Conservation (phyloP, 352 stramenopile genomes). For the Pythium rishiriense region DNA sequence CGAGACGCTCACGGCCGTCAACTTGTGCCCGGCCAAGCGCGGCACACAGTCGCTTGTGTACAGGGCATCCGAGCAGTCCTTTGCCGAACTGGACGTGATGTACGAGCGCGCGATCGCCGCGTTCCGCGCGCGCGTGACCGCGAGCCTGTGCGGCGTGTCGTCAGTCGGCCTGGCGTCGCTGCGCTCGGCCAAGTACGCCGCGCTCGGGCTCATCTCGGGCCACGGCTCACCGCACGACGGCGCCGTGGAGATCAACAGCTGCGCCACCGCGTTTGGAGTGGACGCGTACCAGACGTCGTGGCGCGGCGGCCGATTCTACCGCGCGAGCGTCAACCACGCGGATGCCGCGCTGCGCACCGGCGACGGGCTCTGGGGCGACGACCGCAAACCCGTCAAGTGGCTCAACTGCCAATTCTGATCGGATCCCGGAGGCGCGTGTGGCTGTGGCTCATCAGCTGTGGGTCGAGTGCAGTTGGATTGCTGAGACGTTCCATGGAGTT, state of each 20-base stretch:
- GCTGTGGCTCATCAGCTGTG: too few species aligned
- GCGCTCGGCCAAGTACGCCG: constrained; percentile 2
- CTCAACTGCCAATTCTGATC: constrained; percentile 33
- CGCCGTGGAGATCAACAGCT: constrained; percentile 33
- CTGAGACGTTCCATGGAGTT: not conserved
- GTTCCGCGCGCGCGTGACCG: not conserved
- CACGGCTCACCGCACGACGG: constrained; percentile 28
- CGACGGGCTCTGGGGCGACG: constrained; percentile 32
- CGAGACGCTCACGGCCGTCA: constrained; percentile 3
- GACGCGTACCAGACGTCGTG: constrained; percentile 21
- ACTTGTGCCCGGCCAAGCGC: constrained; percentile 5
- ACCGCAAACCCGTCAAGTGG: constrained; percentile 40
- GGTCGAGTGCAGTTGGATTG: too few species aligned
- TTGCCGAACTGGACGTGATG: constrained; percentile 5
- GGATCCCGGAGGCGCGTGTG: too few species aligned
- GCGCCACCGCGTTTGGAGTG: constrained; percentile 5
- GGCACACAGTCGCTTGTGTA: constrained; percentile 10
- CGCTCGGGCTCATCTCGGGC: constrained; percentile 7
- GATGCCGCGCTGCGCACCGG: constrained; percentile 28
- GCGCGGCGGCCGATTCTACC: constrained; percentile 25
- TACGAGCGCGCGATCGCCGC: constrained; percentile 19
- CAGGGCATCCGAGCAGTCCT: not conserved
- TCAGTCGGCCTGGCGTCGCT: constrained; percentile 16
- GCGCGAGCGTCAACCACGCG: constrained; percentile 34
- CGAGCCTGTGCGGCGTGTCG: constrained; percentile 30